These are phyloP conservation scores for Trypethelium eluteriae DNA, from an alignment of 495 filamentous ascomycete species.

Conservation along the genomic window DNA sequence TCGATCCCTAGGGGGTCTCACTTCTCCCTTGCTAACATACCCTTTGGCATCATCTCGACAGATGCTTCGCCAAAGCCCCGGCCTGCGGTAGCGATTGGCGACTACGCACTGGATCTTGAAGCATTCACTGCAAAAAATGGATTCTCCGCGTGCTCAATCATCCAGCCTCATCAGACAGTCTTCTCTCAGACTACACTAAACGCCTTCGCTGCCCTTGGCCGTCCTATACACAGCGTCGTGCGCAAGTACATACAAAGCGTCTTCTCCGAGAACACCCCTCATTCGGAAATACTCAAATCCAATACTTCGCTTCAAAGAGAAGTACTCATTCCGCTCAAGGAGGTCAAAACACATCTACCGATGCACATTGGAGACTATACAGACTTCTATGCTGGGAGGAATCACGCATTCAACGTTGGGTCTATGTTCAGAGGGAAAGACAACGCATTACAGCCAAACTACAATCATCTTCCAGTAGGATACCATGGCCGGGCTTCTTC, in stretches of 20 bases:
- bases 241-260: constrained; percentile 67
- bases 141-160: constrained; percentile 52
- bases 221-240: constrained; percentile 61
- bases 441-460: constrained; percentile 82
- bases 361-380: constrained; percentile 93
- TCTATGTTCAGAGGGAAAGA: constrained; percentile 72
- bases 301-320: constrained; percentile 47
- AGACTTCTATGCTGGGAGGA: constrained; percentile 89
- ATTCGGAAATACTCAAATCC: constrained; percentile 50
- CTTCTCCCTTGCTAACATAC: constrained; percentile 86
- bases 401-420: constrained; percentile 81
- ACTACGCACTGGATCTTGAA: constrained; percentile 67
- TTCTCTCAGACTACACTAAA: constrained; percentile 70
- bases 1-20: constrained; percentile 54
- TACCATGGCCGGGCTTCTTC: constrained; percentile 44
- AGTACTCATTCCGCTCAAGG: constrained; percentile 47
- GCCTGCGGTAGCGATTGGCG: constrained; percentile 71
- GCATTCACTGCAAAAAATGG: constrained; percentile 52
- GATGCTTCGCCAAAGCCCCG: constrained; percentile 47
- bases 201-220: constrained; percentile 70
- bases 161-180: constrained; percentile 51
- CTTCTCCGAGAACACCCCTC: constrained; percentile 54
- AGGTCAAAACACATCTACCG: constrained; percentile 68
- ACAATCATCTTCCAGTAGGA: constrained; percentile 80
- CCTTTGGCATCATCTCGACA: constrained; percentile 80